Base-by-base conservation (phyloP, 1,284 basidiomycete genomes). In the Ceratobasidium sp. region DNA sequence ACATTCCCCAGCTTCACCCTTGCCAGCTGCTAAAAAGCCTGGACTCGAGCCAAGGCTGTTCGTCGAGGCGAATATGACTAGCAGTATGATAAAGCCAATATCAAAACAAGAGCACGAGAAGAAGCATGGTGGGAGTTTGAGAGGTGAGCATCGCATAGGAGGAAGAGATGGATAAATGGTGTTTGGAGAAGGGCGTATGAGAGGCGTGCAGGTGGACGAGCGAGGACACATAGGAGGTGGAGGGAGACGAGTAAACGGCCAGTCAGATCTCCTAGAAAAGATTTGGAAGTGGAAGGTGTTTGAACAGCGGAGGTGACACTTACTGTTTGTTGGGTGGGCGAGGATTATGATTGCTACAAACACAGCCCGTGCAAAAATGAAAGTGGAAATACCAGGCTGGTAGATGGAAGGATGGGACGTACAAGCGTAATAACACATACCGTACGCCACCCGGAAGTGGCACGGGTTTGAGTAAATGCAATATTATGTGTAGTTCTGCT, bases 401-500 rank as follows among this genome's bases (percentile, higher is more conserved):
- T 44, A 44, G 21, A 21, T 44, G 54, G 6, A 44, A 44, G 26
- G 50, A 35, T 2, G 14, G 43, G 11, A 43, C 38, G 8, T 23
- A 44, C 58, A 21, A 43, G 32, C 14, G 58, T 61, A 49, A 49
- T 49, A n/a, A n/a, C 21, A 49, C 21, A 30, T 58, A 58, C 55
- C 32, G 55, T 58, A 41, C 55, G n/a, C n/a, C 13, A 58, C 55
- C 55, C 32, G 30, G 55, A 58, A 58, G 18, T 58, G 55, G 35
- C 14, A 58, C 35, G 32, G 55, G 41, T 58, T 58, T 58, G 14
- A 21, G 30, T 21, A 13, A 13, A 21, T 11, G 55, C 21, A 9
- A 41, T 38, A 11, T 58, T 38, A 41, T 38, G 30, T 5, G 16
- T 23, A 26, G 1, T n/a, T 4, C 6, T 16, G 14, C 35, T 21